Percentiles rank a stretch among this genome's conserved stretches.
Conservation (phyloP, 805 yeast species). For the Cyberlindnera saturnus region DNA sequence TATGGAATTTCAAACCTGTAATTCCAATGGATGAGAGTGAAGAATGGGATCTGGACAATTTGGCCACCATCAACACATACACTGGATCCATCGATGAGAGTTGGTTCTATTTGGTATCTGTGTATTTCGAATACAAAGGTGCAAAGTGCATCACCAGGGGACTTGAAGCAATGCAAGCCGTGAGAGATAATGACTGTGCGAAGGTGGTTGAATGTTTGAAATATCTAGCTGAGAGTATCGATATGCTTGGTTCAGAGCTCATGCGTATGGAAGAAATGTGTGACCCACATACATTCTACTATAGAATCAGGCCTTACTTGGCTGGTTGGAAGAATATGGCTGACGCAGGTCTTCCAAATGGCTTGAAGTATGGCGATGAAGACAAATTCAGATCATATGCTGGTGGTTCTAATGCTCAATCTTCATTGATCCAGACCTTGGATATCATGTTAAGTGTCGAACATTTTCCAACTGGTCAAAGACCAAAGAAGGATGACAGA, state of each 20-base stretch:
- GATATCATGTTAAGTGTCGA: constrained; percentile 72
- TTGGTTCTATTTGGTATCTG: constrained; percentile 90
- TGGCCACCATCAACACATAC: constrained; percentile 76
- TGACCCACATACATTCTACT: constrained; percentile 89
- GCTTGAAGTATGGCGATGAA: constrained; percentile 73
- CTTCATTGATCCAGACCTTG: constrained; percentile 80
- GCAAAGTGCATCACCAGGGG: constrained; percentile 67
- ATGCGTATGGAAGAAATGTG: constrained; percentile 89
- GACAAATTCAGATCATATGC: constrained; percentile 49
- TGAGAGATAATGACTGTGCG: constrained; percentile 38
- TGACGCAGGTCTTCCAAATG: constrained; percentile 74
- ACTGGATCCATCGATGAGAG: constrained; percentile 89
- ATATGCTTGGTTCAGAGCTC: constrained; percentile 62
- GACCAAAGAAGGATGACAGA: constrained; percentile 21
- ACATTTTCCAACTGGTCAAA: constrained; percentile 72
- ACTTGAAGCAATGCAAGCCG: constrained; percentile 54
- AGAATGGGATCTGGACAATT: constrained; percentile 50
- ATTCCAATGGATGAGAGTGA: constrained; percentile 33
- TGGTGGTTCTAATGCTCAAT: constrained; percentile 95
- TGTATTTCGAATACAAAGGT: constrained; percentile 78
- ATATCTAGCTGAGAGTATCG: constrained; percentile 67
- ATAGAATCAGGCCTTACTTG: constrained; percentile 77
- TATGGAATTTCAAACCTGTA: constrained; percentile 79
- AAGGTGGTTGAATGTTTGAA: constrained; percentile 46
- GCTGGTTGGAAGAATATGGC: constrained; percentile 96